These are phyloP conservation scores for Lichtheimia ornata DNA, from an alignment of 371 early-diverging fungal genomes.

Conservation along the genomic window DNA sequence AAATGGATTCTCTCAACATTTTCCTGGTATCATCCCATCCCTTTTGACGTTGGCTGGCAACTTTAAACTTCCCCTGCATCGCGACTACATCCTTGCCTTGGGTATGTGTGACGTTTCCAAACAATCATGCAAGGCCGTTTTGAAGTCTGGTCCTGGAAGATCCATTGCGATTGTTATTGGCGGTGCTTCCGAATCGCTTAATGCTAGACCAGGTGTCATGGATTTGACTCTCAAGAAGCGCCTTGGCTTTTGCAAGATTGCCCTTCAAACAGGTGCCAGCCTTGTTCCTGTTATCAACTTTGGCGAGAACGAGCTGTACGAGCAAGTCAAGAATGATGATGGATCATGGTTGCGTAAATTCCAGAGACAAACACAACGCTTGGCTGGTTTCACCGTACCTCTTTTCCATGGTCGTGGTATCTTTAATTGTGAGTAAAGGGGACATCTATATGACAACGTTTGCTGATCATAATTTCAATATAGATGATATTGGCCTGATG, in stretches of 20 bases:
- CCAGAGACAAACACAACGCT: conserved; percentile 56
- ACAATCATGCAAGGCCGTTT: conserved; percentile 66
- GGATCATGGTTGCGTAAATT: conserved; percentile 48
- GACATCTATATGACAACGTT: conserved; percentile 27
- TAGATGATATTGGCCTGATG: conserved; percentile 52
- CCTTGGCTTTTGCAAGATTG: conserved; percentile 75
- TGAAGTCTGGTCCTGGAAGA: conserved; percentile 70
- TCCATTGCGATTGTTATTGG: conserved; percentile 74
- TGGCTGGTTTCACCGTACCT: conserved; percentile 66
- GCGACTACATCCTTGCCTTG: conserved; percentile 66
- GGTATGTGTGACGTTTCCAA: conserved; percentile 75
- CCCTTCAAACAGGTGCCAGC: conserved; percentile 66
- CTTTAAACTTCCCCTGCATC: conserved; percentile 69
- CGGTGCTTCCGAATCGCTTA: conserved; percentile 72
- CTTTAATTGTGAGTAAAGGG: conserved; percentile 53
- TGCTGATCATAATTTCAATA: neutral
- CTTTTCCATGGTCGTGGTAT: conserved; percentile 68
- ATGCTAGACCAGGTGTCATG: conserved; percentile 58
- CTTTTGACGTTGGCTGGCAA: conserved; percentile 58
- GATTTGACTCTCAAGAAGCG: conserved; percentile 70
- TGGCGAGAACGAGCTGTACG: conserved; percentile 81
- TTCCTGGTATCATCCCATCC: conserved; percentile 63
- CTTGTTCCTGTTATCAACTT: conserved; percentile 73
- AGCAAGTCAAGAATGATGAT: conserved; percentile 51
- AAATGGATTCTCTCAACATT: conserved; percentile 54